Evolutionary conservation across 306 rosid genomes (phyloP), one percentile per base, ranked within the genome.

Genomic region (Sechiopsis laciniata): DNA sequence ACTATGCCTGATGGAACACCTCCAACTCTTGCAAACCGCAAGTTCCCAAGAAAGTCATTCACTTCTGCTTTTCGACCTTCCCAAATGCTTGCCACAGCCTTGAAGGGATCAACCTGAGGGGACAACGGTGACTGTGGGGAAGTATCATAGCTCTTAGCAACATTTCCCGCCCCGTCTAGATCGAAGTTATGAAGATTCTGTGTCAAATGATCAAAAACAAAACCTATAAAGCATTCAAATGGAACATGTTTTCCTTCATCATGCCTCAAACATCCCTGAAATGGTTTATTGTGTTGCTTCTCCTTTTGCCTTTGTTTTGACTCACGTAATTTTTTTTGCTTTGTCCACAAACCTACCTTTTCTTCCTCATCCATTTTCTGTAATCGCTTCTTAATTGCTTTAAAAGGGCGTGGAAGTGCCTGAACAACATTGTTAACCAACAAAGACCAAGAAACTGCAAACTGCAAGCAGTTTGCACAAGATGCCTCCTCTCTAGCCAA

Each of bases 21-120:
- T 51, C 97, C 99, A 20, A 95, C 91, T 83, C 86, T 91, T 19
- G 99, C 99, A 83, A 95, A 95, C 76, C 79, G 87, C 82, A 91
- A 82, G 81, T 91, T 89, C 76, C 99, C 97, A 57, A 91, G 82
- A 80, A 95, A 88, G n/a, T 85, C 90, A 81, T 89, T 87, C 21
- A 88, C 91, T 78, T 86, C 81, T 16, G 86, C 87, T 64, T 80
- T 87, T 54, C 85, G 88, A 74, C 86, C 90, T 71, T 95, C 97
- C 82, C 88, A 71, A 76, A 89, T 80, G 51, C 79, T 78, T 65
- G 88, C 55, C 19, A 91, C 73, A 15, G 77, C 86, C 83, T 80
- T 83, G 70, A 89, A 77, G 80, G 86, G 87, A 80, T 88, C 88
- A 80, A 84, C 63, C 55, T 71, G 76, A 37, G 81, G 67, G 8